phyloP scores from a whole-genome alignment of 1,284 basidiomycete genomes.

The Cutaneotrichosporon arboriforme region DNA sequence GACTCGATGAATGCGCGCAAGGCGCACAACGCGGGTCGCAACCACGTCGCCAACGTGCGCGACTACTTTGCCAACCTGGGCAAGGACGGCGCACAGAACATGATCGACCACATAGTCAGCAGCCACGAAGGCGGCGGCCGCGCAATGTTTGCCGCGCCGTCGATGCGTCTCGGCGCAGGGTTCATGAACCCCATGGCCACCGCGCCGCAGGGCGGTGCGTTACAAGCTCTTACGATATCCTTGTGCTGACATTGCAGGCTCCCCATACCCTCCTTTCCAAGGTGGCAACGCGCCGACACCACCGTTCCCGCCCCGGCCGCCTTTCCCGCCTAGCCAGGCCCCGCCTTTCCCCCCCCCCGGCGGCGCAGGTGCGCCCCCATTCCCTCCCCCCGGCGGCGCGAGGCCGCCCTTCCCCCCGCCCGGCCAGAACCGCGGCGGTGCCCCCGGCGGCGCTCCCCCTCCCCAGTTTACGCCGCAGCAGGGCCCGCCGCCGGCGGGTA shows the following conservation, averaged over 20 bases:
- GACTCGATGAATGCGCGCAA: constrained; percentile 65
- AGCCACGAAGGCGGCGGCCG: constrained; percentile 65
- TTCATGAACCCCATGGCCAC: constrained; percentile 41
- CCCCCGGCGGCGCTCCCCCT: constrained; percentile 24
- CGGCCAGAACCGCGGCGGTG: neutral
- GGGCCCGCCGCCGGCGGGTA: constrained; percentile 19
- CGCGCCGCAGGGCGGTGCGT: constrained; percentile 18
- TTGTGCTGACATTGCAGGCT: constrained; percentile 4
- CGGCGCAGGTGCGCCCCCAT: constrained; percentile 41
- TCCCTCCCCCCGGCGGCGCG: constrained; percentile 17
- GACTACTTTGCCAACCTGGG: constrained; percentile 96
- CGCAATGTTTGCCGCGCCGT: constrained; percentile 63
- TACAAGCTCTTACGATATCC: neutral
- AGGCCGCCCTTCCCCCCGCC: constrained; percentile 26
- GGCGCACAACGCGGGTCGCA: constrained; percentile 94
- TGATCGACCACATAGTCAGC: constrained; percentile 91
- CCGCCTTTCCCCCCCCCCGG: constrained; percentile 49
- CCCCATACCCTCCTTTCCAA: constrained; percentile 10
- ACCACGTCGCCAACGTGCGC: constrained; percentile 91
- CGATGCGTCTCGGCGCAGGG: constrained; percentile 48
- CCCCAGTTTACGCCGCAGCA: constrained; percentile 35
- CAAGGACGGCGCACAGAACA: constrained; percentile 90
- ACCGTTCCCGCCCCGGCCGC: constrained; percentile 61
- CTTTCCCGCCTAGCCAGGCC: constrained; percentile 56
- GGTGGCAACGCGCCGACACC: constrained; percentile 38